These are phyloP conservation scores for Diplodia sapinea DNA, from an alignment of 2,329 filamentous ascomycete species.

Conservation along the genomic window DNA sequence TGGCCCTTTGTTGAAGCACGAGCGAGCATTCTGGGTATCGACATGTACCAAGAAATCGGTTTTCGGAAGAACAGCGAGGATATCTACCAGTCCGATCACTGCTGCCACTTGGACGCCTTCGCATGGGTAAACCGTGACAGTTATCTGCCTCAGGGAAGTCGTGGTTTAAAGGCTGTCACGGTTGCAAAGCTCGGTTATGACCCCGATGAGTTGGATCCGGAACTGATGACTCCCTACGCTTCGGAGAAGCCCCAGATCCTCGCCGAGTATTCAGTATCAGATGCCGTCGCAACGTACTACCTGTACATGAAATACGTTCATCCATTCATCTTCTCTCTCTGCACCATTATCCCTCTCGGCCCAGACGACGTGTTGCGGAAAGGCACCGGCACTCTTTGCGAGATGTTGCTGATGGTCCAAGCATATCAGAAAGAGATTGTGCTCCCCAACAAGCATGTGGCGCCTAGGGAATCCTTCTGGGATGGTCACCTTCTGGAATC, in stretches of 20 bases:
- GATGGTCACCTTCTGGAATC: constrained; percentile 95
- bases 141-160: constrained; percentile 94
- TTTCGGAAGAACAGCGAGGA: constrained; percentile 96
- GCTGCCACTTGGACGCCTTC: constrained; percentile 98
- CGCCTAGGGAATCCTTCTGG: constrained; percentile 92
- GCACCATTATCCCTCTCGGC: constrained; percentile 91
- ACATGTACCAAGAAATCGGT: constrained; percentile 99
- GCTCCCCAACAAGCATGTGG: constrained; percentile 92
- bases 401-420: constrained; percentile 99
- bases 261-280: constrained; percentile 97
- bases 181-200: constrained; percentile 98
- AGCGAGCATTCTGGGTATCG: constrained; percentile 91
- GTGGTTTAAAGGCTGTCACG: constrained; percentile 95
- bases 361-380: constrained; percentile 93
- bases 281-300: constrained; percentile 98
- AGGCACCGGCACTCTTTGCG: constrained; percentile 96
- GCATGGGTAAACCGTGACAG: constrained; percentile 99
- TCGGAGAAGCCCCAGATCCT: constrained; percentile 89
- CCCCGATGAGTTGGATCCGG: constrained; percentile 94
- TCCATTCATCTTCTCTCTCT: constrained; percentile 98
- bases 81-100: constrained; percentile 94
- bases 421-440: constrained; percentile 92
- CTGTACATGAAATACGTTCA: constrained; percentile 99
- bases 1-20: constrained; percentile 97
- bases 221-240: constrained; percentile 91